Percentiles rank a stretch among this genome's conserved stretches.
These are phyloP conservation scores for Pleurotus eryngii DNA, from an alignment of 768 basidiomycete genomes.

Conservation along the genomic window DNA sequence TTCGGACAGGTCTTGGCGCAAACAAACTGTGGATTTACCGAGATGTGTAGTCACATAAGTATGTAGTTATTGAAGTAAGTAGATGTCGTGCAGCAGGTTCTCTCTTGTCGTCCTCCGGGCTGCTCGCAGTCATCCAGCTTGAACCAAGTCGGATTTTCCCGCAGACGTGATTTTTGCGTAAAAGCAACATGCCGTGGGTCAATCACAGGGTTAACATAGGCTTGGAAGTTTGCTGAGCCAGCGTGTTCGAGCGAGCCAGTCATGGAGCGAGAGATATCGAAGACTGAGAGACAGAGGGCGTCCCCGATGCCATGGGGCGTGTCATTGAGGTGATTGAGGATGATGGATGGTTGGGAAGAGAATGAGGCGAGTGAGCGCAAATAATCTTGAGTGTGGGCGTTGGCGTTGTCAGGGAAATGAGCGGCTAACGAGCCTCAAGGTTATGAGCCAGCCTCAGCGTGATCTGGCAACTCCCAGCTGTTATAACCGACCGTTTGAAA, in stretches of 20 bases:
- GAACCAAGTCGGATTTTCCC: constrained; percentile 5
- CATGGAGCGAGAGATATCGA: neutral
- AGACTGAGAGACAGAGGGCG: neutral
- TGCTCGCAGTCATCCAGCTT: neutral
- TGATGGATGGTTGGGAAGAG: constrained; percentile 1
- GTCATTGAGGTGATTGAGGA: neutral
- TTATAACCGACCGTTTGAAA: neutral
- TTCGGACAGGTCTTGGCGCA: no score
- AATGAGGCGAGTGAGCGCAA: neutral
- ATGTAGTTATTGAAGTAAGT: no score
- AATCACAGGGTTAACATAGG: constrained; percentile 2
- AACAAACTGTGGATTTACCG: no score
- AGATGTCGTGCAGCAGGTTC: no score
- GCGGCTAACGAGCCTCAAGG: no score
- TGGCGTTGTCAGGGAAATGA: constrained; percentile 1
- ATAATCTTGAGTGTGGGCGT: neutral
- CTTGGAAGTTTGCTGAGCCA: neutral
- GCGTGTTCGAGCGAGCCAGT: neutral
- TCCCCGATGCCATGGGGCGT: neutral
- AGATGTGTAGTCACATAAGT: no score
- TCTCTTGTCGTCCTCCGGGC: neutral
- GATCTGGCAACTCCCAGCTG: neutral
- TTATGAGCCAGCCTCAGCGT: neutral
- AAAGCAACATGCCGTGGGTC: constrained; percentile 1
- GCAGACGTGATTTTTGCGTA: constrained; percentile 4